These are phyloP conservation scores for Oenanthe sinensis DNA, from an alignment of 129 eudicot genomes.

Conservation along the genomic window DNA sequence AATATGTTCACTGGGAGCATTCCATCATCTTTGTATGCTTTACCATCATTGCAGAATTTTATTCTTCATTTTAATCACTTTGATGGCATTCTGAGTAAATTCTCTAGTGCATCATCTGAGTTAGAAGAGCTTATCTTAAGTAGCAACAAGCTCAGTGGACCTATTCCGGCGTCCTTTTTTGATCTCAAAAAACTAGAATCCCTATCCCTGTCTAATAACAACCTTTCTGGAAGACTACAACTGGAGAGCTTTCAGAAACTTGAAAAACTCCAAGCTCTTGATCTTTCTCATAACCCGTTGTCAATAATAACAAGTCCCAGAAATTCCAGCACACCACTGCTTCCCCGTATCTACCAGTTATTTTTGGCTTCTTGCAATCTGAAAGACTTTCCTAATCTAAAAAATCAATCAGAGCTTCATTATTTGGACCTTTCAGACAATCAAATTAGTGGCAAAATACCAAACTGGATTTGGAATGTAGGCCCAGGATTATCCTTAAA, in stretches of 20 bases:
- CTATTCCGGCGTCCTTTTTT: conserved; percentile 22
- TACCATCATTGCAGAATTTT: conserved; percentile 16
- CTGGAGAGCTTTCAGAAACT: conserved; percentile 15
- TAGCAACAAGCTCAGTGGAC: conserved; percentile 17
- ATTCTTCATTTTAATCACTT: conserved; percentile 19
- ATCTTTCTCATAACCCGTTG: conserved; percentile 33
- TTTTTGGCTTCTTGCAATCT: conserved; percentile 34
- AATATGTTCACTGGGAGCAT: conserved; percentile 13
- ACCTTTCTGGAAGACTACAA: conserved; percentile 18
- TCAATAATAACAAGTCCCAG: conserved; percentile 15
- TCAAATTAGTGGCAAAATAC: conserved; percentile 32
- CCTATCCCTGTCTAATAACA: conserved; percentile 28
- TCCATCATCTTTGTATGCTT: conserved; percentile 16
- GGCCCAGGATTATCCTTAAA: conserved; percentile 18
- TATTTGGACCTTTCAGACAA: conserved; percentile 38
- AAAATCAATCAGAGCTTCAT: conserved; percentile 14
- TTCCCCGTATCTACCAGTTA: conserved; percentile 16
- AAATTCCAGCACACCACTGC: background rate
- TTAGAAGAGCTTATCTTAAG: conserved; percentile 6
- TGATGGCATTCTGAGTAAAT: conserved; percentile 14
- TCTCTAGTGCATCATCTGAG: background rate
- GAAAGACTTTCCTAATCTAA: conserved; percentile 18
- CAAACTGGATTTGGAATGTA: conserved; percentile 36
- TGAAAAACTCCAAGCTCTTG: conserved; percentile 13
- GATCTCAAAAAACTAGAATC: conserved; percentile 16